Evolutionary conservation across 2,329 filamentous ascomycete genomes (phyloP).

Genomic region (Ophiostoma montium): DNA sequence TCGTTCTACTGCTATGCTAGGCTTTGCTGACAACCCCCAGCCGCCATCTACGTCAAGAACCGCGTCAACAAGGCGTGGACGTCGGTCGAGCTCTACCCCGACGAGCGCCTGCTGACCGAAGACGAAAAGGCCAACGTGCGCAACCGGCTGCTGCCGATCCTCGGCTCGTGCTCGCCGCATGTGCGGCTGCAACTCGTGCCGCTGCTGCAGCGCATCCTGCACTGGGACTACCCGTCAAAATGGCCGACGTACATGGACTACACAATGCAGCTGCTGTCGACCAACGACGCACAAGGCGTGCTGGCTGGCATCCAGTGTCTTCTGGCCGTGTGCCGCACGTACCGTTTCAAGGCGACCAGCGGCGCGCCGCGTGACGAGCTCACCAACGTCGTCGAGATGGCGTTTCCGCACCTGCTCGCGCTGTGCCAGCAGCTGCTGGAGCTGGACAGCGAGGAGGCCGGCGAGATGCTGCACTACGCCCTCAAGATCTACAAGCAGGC

Average conservation of each 20-base stretch:
- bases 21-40: conserved; percentile 28
- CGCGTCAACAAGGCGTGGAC: conserved; percentile 88
- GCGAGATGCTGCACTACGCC: conserved; percentile 89
- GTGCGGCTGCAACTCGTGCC: conserved; percentile 89
- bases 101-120: conserved; percentile 66
- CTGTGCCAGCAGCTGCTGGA: conserved; percentile 83
- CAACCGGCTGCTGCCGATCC: conserved; percentile 74
- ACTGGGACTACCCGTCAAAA: conserved; percentile 84
- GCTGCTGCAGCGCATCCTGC: conserved; percentile 87
- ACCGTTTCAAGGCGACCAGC: conserved; percentile 76
- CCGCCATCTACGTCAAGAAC: conserved; percentile 96
- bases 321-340: conserved; percentile 86
- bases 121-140: conserved; percentile 79
- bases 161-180: conserved; percentile 65
- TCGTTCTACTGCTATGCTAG: not conserved
- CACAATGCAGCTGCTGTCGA: conserved; percentile 75
- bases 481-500: conserved; percentile 98
- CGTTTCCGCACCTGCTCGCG: conserved; percentile 73
- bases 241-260: conserved; percentile 94
- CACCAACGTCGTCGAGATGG: conserved; percentile 82
- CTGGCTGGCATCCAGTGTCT: conserved; percentile 90
- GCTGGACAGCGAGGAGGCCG: conserved; percentile 85
- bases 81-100: conserved; percentile 57
- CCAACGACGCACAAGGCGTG: conserved; percentile 73
- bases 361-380: conserved; percentile 70